A percentile compares a stretch with the other conserved stretches of the same genome.
phyloP scores from a whole-genome alignment of 768 basidiomycete genomes.

The Exsudoporus frostii region DNA sequence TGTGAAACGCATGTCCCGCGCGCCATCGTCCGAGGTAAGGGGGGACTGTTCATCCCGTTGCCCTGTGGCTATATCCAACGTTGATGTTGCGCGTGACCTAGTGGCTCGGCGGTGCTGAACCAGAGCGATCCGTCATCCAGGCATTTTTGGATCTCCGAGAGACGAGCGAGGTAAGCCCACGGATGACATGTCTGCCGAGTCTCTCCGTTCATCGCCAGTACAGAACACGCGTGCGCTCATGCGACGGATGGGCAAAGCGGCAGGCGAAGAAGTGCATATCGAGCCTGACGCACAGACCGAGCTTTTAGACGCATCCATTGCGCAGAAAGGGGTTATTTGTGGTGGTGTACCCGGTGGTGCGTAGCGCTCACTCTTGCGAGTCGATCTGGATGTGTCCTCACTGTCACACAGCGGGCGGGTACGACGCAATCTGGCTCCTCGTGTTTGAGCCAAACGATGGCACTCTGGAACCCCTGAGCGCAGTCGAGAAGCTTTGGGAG shows the following conservation, averaged over 20 bases:
- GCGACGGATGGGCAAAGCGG: conserved; percentile 75
- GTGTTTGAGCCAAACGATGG: conserved; percentile 59
- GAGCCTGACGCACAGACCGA: conserved; percentile 86
- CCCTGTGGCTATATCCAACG: background rate
- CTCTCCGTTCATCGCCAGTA: background rate
- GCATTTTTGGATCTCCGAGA: conserved; percentile 57
- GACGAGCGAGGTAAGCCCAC: conserved; percentile 50
- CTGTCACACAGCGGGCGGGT: conserved; percentile 76
- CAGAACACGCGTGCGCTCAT: conserved; percentile 77
- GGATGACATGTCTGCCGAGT: background rate
- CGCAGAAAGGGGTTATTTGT: conserved; percentile 81
- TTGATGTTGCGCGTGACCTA: conserved; percentile 21
- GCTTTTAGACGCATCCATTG: conserved; percentile 74
- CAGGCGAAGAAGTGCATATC: conserved; percentile 68
- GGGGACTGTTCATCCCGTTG: conserved; percentile 12
- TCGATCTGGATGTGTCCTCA: background rate
- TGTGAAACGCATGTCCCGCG: conserved; percentile 59
- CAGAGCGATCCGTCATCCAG: conserved; percentile 39
- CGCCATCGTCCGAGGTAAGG: conserved; percentile 53
- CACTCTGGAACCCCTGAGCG: conserved; percentile 50
- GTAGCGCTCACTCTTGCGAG: conserved; percentile 21
- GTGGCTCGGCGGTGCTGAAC: conserved; percentile 39
- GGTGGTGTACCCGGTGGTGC: conserved; percentile 96
- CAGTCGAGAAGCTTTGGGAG: conserved; percentile 69
- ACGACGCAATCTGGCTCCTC: conserved; percentile 94